These are phyloP conservation scores for Hyphopichia khmerensis DNA, from an alignment of 1,139 yeast genomes.

Conservation along the genomic window DNA sequence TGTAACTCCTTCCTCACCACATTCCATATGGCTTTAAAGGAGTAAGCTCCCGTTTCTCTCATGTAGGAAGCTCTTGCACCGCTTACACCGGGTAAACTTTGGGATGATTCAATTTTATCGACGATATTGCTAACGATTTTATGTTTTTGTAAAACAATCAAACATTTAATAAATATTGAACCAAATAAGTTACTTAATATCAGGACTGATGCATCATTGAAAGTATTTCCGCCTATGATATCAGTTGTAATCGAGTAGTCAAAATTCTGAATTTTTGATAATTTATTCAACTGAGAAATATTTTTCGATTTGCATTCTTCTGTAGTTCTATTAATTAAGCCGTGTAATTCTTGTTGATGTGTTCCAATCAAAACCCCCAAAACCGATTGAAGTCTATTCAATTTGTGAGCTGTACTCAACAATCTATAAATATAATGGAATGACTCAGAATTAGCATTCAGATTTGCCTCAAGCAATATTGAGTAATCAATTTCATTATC, in stretches of 20 bases:
- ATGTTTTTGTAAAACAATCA: constrained; percentile 70
- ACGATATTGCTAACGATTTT: constrained; percentile 62
- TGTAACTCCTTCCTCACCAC: constrained; percentile 58
- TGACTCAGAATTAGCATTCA: constrained; percentile 41
- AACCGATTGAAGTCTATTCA: constrained; percentile 65
- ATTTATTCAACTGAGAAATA: constrained; percentile 27
- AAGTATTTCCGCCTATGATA: constrained; percentile 23
- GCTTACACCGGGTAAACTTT: constrained; percentile 5
- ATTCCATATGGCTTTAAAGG: constrained; percentile 57
- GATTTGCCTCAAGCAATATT: constrained; percentile 28
- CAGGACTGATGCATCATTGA: constrained; percentile 52
- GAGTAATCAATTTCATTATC: constrained; percentile 28
- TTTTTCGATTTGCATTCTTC: constrained; percentile 61
- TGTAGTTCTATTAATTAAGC: constrained; percentile 57
- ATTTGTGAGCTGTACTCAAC: constrained; percentile 56
- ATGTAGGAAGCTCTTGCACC: not conserved
- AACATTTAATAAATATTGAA: constrained; percentile 59
- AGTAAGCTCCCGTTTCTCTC: constrained; percentile 13
- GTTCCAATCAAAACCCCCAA: constrained; percentile 52
- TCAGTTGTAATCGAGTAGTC: constrained; percentile 25
- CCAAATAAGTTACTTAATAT: constrained; percentile 71
- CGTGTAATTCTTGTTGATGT: constrained; percentile 43
- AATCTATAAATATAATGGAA: constrained; percentile 56
- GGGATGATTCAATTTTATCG: constrained; percentile 16
- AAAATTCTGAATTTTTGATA: constrained; percentile 29